These are phyloP conservation scores for Colletotrichum falcatum DNA, from an alignment of 2,329 filamentous ascomycete genomes.

Conservation along the genomic window DNA sequence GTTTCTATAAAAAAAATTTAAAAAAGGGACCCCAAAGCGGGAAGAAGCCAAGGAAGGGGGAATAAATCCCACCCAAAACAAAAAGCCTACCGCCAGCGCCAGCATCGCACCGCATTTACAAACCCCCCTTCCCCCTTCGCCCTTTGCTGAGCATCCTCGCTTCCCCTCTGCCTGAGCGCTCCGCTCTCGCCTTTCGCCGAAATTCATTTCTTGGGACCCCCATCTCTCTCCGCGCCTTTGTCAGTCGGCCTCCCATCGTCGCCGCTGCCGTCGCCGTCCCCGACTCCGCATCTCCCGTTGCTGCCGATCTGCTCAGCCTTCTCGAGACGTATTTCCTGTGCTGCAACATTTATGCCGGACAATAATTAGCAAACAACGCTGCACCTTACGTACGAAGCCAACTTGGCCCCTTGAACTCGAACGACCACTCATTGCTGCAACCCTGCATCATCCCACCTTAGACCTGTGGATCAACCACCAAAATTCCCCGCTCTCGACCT, in stretches of 20 bases:
- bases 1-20: background rate
- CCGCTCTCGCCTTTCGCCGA: conserved; percentile 2
- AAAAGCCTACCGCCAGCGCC: conserved; percentile 14
- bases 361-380: conserved; percentile 16
- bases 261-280: conserved; percentile 1
- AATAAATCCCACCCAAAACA: conserved; percentile 35
- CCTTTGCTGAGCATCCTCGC: conserved; percentile 15
- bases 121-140: background rate
- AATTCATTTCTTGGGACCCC: background rate
- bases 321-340: background rate
- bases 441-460: conserved; percentile 41
- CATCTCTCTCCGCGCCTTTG: background rate
- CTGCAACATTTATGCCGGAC: conserved; percentile 1
- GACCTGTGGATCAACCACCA: conserved; percentile 38
- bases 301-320: conserved; percentile 2
- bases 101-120: conserved; percentile 18
- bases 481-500: conserved; percentile 41
- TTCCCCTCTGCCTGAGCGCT: conserved; percentile 1
- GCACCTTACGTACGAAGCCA: conserved; percentile 28
- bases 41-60: conserved; percentile 22
- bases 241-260: conserved; percentile 5
- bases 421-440: conserved; percentile 35
- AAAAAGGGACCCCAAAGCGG: conserved; percentile 22
- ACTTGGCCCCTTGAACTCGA: conserved; percentile 27
- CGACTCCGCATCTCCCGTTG: background rate